These are phyloP conservation scores for Borealophlyctis nickersoniae DNA, from an alignment of 192 early-diverging fungal genomes.

Conservation along the genomic window DNA sequence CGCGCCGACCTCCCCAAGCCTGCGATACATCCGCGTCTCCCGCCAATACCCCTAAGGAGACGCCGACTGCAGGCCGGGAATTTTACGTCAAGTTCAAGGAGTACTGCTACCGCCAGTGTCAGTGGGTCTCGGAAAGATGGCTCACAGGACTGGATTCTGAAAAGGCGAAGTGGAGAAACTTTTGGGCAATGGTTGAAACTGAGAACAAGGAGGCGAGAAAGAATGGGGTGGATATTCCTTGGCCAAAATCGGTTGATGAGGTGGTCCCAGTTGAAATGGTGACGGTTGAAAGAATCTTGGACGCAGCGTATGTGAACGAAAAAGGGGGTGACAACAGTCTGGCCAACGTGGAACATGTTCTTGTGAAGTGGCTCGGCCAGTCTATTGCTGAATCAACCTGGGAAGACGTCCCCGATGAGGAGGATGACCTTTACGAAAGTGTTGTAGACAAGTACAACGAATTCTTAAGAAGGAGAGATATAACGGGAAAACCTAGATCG, in stretches of 20 bases:
- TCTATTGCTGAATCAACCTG: conserved; percentile 49
- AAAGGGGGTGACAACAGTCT: conserved; percentile 15
- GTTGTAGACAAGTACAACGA: neutral
- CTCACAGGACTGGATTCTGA: conserved; percentile 18
- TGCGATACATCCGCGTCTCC: too few relatives aligned
- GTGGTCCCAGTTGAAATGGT: conserved; percentile 25
- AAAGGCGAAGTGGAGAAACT: conserved; percentile 15
- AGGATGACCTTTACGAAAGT: neutral
- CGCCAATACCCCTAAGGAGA: too few relatives aligned
- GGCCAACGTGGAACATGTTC: conserved; percentile 46
- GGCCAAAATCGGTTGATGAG: conserved; percentile 32
- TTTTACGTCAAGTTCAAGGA: conserved; percentile 44
- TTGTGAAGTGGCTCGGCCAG: conserved; percentile 65
- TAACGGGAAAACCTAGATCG: too few relatives aligned
- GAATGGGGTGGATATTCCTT: neutral
- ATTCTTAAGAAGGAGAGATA: conserved; percentile 4
- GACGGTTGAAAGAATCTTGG: conserved; percentile 37
- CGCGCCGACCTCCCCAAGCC: neutral
- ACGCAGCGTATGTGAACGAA: conserved; percentile 16
- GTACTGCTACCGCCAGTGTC: conserved; percentile 32
- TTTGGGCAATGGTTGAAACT: conserved; percentile 21
- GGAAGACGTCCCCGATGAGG: conserved; percentile 9
- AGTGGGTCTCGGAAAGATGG: conserved; percentile 49
- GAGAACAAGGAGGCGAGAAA: conserved; percentile 7
- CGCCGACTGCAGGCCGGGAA: conserved; percentile 28